These are phyloP conservation scores for Eimeria falciformis DNA, from an alignment of 169 alveolate species.

Conservation along the genomic window DNA sequence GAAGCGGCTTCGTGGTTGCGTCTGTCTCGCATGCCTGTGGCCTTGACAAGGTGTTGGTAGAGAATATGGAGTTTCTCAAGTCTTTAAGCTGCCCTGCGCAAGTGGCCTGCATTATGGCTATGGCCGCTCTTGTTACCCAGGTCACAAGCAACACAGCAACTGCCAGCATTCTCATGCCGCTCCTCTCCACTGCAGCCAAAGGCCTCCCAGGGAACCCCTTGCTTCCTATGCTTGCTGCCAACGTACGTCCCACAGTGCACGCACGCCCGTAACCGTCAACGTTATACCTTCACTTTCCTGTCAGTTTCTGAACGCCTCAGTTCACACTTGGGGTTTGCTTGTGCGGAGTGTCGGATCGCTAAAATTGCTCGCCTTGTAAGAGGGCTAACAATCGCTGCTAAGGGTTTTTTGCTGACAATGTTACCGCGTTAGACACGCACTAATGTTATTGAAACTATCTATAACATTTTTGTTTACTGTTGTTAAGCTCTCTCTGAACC, in stretches of 20 bases:
- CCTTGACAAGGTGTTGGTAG: slow-evolving; percentile 52
- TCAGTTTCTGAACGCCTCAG: no score
- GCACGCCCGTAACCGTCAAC: no score
- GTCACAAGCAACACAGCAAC: slow-evolving; percentile 75
- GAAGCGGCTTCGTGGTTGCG: slow-evolving; percentile 70
- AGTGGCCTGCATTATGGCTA: slow-evolving; percentile 55
- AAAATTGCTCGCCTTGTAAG: no score
- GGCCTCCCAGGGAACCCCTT: slow-evolving; percentile 41
- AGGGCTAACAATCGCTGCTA: no score
- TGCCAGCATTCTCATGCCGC: slow-evolving; percentile 67
- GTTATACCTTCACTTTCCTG: no score
- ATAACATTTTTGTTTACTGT: no score
- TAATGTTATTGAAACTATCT: no score
- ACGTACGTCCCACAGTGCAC: slow-evolving; percentile 3
- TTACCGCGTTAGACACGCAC: no score
- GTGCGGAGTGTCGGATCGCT: no score
- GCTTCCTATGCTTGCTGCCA: slow-evolving; percentile 62
- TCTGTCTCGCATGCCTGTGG: slow-evolving; percentile 25
- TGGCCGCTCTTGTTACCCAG: slow-evolving; percentile 42
- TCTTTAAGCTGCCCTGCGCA: neutral
- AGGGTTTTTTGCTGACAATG: no score
- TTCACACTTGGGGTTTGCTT: no score
- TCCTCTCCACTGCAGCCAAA: slow-evolving; percentile 48
- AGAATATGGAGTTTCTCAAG: neutral
- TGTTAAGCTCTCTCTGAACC: no score